Evolutionary conservation across 2,329 filamentous ascomycete species (phyloP).

Genomic region (Alternaria sp.): DNA sequence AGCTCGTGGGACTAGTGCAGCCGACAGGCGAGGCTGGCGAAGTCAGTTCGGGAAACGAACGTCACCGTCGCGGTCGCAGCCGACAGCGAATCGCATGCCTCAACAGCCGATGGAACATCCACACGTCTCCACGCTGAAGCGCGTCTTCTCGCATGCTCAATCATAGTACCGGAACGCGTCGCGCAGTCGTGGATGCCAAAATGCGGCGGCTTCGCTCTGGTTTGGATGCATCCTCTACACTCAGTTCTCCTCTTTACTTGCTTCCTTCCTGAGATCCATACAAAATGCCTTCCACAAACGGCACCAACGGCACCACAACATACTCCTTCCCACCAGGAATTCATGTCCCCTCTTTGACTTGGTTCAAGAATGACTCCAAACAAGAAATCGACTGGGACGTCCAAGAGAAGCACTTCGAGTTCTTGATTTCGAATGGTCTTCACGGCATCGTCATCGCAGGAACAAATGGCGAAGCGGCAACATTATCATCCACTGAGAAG

Average conservation of each 20-base stretch:
- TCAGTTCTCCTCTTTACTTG: not conserved
- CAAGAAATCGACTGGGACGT: constrained; percentile 67
- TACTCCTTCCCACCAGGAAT: constrained; percentile 61
- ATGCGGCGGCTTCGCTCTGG: constrained; percentile 22
- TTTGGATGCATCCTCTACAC: not conserved
- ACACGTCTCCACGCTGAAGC: constrained; percentile 9
- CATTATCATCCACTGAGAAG: constrained; percentile 54
- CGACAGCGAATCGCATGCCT: constrained; percentile 18
- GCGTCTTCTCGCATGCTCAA: constrained; percentile 13
- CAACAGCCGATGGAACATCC: not conserved
- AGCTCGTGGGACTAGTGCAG: constrained; percentile 8
- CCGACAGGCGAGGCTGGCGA: constrained; percentile 14
- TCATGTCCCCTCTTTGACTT: constrained; percentile 66
- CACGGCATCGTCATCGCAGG: constrained; percentile 60
- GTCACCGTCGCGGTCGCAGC: not conserved
- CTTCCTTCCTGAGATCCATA: not conserved
- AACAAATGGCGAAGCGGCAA: constrained; percentile 58
- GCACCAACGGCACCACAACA: constrained; percentile 39
- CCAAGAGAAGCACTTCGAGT: constrained; percentile 63
- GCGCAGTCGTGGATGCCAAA: constrained; percentile 25
- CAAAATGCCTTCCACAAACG: constrained; percentile 45
- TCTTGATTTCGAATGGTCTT: constrained; percentile 63
- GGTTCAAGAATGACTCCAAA: constrained; percentile 58
- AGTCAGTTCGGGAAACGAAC: not conserved
- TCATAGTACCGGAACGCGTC: constrained; percentile 30